These are phyloP conservation scores for Fraxinus albicans DNA, from an alignment of 305 asterid genomes.

Conservation along the genomic window DNA sequence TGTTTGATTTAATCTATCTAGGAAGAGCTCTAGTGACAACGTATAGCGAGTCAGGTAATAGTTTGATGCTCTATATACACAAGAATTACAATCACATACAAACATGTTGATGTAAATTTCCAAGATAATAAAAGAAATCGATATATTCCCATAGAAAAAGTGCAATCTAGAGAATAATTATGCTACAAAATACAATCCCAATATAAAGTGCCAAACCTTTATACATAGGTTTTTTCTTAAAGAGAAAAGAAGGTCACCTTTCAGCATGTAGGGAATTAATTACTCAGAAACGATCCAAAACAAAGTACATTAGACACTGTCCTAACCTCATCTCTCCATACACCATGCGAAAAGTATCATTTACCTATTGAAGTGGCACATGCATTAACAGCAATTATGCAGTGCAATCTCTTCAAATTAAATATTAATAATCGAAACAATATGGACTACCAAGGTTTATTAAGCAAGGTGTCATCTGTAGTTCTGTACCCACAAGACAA, in stretches of 20 bases:
- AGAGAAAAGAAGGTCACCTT: neutral
- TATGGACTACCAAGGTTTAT: neutral
- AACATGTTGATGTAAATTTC: neutral
- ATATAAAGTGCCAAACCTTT: neutral
- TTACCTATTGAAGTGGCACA: neutral
- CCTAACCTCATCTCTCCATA: neutral
- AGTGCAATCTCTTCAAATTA: neutral
- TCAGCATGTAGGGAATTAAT: neutral
- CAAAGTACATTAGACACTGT: neutral
- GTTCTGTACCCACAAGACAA: neutral
- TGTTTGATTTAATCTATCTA: neutral
- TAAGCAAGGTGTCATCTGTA: neutral
- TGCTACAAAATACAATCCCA: neutral
- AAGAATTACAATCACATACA: constrained; percentile 12
- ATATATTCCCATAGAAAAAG: neutral
- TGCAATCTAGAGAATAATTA: neutral
- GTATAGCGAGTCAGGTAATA: constrained; percentile 4
- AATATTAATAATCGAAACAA: neutral
- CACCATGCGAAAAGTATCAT: neutral
- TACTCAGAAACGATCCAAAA: neutral
- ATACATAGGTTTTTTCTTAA: neutral
- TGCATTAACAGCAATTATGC: neutral
- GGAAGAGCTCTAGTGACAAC: constrained; percentile 5
- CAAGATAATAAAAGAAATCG: neutral
- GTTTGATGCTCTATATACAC: constrained; percentile 12